phyloP scores from a whole-genome alignment of 768 basidiomycete species.

The Gautieria morchelliformis region DNA sequence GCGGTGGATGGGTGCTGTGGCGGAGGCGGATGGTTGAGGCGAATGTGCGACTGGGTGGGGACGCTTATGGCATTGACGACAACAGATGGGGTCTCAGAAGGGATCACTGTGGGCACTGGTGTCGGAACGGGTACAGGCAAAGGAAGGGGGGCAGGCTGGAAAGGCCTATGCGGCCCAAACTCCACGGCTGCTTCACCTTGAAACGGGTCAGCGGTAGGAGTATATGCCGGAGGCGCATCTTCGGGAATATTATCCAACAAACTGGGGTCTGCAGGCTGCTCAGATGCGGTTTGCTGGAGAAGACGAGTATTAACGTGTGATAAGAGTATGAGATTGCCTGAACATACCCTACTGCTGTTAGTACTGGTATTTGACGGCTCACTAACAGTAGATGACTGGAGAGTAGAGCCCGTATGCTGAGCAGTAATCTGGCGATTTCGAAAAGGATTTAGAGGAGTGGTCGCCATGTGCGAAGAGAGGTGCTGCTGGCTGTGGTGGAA shows the following conservation, averaged over 20 bases:
- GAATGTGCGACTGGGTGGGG: no score
- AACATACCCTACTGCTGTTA: background rate
- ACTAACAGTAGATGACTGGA: background rate
- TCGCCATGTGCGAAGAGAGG: no score
- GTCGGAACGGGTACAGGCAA: no score
- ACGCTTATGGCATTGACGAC: no score
- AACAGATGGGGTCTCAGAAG: no score
- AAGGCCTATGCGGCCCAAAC: conserved; percentile 53
- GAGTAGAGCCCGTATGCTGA: background rate
- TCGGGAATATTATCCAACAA: conserved; percentile 26
- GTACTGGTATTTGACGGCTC: background rate
- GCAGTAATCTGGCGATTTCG: background rate
- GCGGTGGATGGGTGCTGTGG: conserved; percentile 4
- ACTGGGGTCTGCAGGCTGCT: background rate
- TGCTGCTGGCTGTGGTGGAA: no score
- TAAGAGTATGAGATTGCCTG: background rate
- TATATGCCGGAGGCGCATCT: conserved; percentile 67
- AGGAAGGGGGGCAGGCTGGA: conserved; percentile 32
- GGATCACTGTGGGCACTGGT: no score
- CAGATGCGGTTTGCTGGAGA: background rate
- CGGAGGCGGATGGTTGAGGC: background rate
- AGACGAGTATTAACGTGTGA: background rate
- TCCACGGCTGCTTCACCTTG: conserved; percentile 57
- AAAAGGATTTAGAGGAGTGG: background rate
- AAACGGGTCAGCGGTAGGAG: conserved; percentile 38